phyloP scores from a whole-genome alignment of 305 asterid species.

The Withania somnifera region DNA sequence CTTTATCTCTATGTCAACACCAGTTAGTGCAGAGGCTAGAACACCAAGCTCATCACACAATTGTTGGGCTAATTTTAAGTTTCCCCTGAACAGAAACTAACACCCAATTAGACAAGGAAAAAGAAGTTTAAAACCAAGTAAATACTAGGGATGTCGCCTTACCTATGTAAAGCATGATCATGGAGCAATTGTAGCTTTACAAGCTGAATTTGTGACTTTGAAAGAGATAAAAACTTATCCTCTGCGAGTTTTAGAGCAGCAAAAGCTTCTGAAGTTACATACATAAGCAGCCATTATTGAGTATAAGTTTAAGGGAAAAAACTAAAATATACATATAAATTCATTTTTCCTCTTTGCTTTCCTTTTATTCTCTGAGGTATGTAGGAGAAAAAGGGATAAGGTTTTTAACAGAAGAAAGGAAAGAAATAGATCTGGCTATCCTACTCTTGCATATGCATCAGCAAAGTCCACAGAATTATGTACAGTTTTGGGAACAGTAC shows the following conservation, averaged over 20 bases:
- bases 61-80: constrained; percentile 67
- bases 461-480: background rate
- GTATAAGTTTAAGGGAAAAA: background rate
- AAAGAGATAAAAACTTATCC: constrained; percentile 56
- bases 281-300: constrained; percentile 5
- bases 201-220: constrained; percentile 71
- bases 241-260: constrained; percentile 77
- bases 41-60: constrained; percentile 77
- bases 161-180: constrained; percentile 84
- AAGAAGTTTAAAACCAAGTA: background rate
- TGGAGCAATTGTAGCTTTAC: constrained; percentile 76
- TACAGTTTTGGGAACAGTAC: background rate
- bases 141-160: background rate
- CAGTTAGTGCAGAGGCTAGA: constrained; percentile 75
- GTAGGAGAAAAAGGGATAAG: background rate
- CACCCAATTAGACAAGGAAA: constrained; percentile 3
- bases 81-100: constrained; percentile 48
- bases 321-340: background rate
- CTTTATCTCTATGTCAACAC: constrained; percentile 91
- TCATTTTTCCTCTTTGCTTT: background rate
- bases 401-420: background rate
- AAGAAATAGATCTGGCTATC: background rate
- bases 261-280: constrained; percentile 54
- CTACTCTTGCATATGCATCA: background rate
- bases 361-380: background rate